Percentiles rank a stretch among this genome's conserved stretches.
Evolutionary conservation across 2,329 filamentous ascomycete genomes (phyloP).

Genomic region (Pseudogymnoascus sp.): DNA sequence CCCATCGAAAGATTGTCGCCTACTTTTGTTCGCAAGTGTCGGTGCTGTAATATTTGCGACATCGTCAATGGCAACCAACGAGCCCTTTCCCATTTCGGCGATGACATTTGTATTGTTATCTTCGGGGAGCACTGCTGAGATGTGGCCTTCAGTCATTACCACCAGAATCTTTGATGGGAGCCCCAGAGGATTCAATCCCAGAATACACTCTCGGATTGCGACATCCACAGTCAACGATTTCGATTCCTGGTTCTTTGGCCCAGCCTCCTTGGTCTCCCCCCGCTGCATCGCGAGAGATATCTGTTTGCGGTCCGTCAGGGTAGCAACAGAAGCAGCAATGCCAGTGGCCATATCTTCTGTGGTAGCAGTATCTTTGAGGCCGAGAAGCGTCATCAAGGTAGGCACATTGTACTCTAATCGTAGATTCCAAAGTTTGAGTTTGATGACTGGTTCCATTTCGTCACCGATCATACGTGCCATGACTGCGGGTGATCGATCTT

Average conservation of each 20-base stretch:
- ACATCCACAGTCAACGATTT: slow-evolving; percentile 63
- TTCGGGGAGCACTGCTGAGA: slow-evolving; percentile 59
- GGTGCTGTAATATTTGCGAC: slow-evolving; percentile 36
- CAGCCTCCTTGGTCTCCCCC: slow-evolving; percentile 19
- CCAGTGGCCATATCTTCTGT: slow-evolving; percentile 65
- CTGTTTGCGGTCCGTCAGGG: slow-evolving; percentile 58
- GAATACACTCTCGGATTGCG: slow-evolving; percentile 67
- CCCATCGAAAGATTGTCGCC: slow-evolving; percentile 27
- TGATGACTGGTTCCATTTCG: slow-evolving; percentile 85
- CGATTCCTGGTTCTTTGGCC: slow-evolving; percentile 24
- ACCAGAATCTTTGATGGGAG: slow-evolving; percentile 67
- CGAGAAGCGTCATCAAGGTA: slow-evolving; percentile 70
- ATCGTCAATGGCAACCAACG: slow-evolving; percentile 76
- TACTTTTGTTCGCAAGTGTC: slow-evolving; percentile 13
- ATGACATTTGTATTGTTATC: slow-evolving; percentile 54
- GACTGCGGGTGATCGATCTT: slow-evolving; percentile 51
- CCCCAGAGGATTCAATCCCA: slow-evolving; percentile 76
- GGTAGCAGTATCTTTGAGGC: slow-evolving; percentile 56
- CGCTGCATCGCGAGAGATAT: slow-evolving; percentile 23
- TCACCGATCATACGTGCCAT: slow-evolving; percentile 89
- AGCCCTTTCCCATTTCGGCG: slow-evolving; percentile 68
- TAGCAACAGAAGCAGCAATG: slow-evolving; percentile 71
- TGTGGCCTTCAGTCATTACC: slow-evolving; percentile 66
- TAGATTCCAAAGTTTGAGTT: slow-evolving; percentile 76
- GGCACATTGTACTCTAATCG: slow-evolving; percentile 83